Evolutionary conservation across 306 rosid genomes (phyloP).

Genomic region (Calophaca sinica): DNA sequence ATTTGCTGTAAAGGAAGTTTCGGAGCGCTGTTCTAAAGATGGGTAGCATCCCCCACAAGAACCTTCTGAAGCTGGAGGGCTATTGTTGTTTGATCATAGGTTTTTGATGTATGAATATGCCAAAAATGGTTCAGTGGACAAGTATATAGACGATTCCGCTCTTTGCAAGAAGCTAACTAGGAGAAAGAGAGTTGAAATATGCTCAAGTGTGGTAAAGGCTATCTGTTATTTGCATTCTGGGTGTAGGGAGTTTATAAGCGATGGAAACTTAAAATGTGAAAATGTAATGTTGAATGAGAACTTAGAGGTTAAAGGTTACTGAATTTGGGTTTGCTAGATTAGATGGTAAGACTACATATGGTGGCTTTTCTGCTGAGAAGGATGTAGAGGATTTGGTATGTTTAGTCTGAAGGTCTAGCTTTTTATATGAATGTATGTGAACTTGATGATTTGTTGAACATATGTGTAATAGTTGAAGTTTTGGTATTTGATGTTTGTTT

Average conservation of each 20-base stretch:
- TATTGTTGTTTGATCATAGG: slow-evolving; percentile 69
- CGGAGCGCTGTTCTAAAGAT: slow-evolving; percentile 60
- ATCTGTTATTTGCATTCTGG: slow-evolving; percentile 69
- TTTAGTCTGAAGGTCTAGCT: too few species aligned
- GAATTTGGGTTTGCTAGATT: slow-evolving; percentile 68
- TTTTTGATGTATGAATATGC: slow-evolving; percentile 64
- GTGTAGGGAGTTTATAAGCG: slow-evolving; percentile 74
- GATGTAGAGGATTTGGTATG: slow-evolving; percentile 76
- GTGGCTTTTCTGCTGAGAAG: slow-evolving; percentile 60
- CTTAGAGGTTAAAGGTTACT: slow-evolving; percentile 64
- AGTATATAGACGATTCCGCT: slow-evolving; percentile 57
- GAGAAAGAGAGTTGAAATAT: slow-evolving; percentile 71
- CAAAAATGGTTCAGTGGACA: slow-evolving; percentile 67
- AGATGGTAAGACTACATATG: slow-evolving; percentile 42
- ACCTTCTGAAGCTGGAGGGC: slow-evolving; percentile 74
- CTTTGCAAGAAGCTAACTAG: slow-evolving; percentile 67
- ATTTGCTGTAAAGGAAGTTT: slow-evolving; percentile 68
- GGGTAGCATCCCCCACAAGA: slow-evolving; percentile 71
- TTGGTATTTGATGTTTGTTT: too few species aligned
- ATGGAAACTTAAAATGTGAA: slow-evolving; percentile 68
- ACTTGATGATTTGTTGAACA: too few species aligned
- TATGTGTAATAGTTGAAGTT: too few species aligned
- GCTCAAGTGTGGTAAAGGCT: slow-evolving; percentile 68
- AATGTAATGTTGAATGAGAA: slow-evolving; percentile 69
- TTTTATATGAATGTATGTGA: too few species aligned